Conservation (phyloP, 2,329 filamentous ascomycete species). For the Colletotrichum eleusines region DNA sequence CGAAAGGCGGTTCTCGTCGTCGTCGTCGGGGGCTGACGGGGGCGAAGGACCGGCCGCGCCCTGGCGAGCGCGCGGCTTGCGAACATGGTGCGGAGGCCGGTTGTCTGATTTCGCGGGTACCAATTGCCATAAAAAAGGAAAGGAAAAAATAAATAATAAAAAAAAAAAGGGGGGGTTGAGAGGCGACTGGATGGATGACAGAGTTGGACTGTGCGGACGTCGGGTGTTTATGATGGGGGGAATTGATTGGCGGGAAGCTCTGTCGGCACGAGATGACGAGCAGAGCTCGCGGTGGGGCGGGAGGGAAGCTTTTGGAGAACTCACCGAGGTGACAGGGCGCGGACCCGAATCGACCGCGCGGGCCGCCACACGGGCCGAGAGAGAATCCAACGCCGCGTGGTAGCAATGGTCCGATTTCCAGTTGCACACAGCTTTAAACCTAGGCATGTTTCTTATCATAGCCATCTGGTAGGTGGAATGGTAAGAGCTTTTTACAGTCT, state of each 20-base stretch:
- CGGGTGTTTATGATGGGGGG: not conserved
- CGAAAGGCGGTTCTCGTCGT: not conserved
- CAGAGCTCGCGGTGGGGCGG: slow-evolving; percentile 14
- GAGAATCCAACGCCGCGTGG: not conserved
- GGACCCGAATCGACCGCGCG: not conserved
- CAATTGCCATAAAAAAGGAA: too few relatives aligned
- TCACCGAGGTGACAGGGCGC: slow-evolving; percentile 1
- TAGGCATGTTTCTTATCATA: too few relatives aligned
- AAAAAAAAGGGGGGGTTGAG: too few relatives aligned
- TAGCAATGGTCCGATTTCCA: not conserved
- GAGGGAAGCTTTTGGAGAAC: not conserved
- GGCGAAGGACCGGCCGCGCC: slow-evolving; percentile 15
- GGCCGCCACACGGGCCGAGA: slow-evolving; percentile 7
- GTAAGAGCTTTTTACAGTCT: too few relatives aligned
- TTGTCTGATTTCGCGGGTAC: not conserved
- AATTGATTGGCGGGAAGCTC: not conserved
- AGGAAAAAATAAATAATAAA: too few relatives aligned
- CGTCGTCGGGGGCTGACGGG: not conserved
- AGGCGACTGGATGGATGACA: not conserved
- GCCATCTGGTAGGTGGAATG: too few relatives aligned
- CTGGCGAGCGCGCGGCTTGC: slow-evolving; percentile 7
- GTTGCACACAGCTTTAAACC: not conserved
- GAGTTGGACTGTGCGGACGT: not conserved
- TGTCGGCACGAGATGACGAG: not conserved
- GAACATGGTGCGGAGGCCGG: not conserved